Percentiles rank a stretch among this genome's conserved stretches.
Evolutionary conservation across 352 stramenopile genomes (phyloP).

Genomic region (Globisporangium viniferum): DNA sequence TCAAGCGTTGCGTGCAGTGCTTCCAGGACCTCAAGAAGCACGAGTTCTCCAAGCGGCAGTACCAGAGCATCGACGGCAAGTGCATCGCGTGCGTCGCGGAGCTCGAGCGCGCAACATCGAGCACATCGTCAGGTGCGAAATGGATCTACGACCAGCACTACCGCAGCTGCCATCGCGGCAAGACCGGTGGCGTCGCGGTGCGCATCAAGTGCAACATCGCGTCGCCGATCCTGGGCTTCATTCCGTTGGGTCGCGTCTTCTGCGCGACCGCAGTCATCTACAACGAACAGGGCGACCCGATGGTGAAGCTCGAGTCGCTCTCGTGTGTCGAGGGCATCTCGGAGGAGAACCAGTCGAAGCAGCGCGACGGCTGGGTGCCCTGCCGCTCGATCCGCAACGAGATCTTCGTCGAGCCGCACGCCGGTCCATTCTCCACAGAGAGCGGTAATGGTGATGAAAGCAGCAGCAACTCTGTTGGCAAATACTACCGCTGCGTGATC

Average conservation of each 20-base stretch:
- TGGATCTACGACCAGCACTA: conserved; percentile 68
- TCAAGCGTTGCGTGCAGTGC: conserved; percentile 75
- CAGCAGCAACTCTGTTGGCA: conserved; percentile 3
- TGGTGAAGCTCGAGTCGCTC: conserved; percentile 64
- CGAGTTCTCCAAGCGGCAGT: conserved; percentile 73
- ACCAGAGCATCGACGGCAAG: conserved; percentile 59
- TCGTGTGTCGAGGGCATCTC: conserved; percentile 28
- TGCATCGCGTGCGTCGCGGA: conserved; percentile 51
- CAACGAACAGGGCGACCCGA: conserved; percentile 74
- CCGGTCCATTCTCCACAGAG: conserved; percentile 34
- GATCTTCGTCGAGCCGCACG: conserved; percentile 56
- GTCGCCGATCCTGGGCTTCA: conserved; percentile 54
- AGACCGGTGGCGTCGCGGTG: conserved; percentile 60
- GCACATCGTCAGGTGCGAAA: conserved; percentile 33
- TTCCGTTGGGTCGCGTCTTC: conserved; percentile 67
- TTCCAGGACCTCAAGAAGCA: conserved; percentile 61
- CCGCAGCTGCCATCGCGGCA: conserved; percentile 65
- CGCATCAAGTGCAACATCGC: conserved; percentile 68
- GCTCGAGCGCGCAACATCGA: conserved; percentile 35
- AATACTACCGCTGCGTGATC: conserved; percentile 66
- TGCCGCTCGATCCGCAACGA: conserved; percentile 76
- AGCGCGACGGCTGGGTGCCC: conserved; percentile 53
- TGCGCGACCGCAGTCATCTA: conserved; percentile 47
- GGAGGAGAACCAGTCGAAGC: conserved; percentile 18
- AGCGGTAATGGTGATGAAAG: not conserved